These are phyloP conservation scores for Chrysanthemum makinoi DNA, from an alignment of 129 eudicot genomes.

Conservation along the genomic window DNA sequence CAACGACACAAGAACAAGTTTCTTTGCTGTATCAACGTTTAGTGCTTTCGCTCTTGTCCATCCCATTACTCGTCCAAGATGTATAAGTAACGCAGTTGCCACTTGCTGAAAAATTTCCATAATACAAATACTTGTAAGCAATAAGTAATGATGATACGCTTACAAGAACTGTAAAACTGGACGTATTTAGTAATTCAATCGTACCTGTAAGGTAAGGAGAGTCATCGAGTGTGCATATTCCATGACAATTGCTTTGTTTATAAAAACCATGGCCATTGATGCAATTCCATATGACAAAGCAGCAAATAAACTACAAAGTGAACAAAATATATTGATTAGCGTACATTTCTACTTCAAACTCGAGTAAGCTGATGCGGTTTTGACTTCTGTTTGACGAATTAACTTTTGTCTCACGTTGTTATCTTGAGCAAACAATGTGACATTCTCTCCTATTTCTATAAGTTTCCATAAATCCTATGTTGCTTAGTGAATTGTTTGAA, in stretches of 20 bases:
- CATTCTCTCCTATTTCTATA: too few relatives aligned
- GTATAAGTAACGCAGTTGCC: constrained; percentile 88
- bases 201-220: constrained; percentile 89
- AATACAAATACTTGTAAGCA: background rate
- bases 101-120: constrained; percentile 59
- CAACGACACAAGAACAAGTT: constrained; percentile 71
- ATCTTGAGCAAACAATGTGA: too few relatives aligned
- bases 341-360: background rate
- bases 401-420: too few relatives aligned
- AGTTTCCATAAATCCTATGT: too few relatives aligned
- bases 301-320: constrained; percentile 62
- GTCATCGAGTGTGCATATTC: constrained; percentile 88
- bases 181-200: background rate
- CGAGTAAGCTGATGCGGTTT: too few relatives aligned
- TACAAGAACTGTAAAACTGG: background rate
- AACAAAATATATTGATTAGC: constrained; percentile 3
- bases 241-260: constrained; percentile 92
- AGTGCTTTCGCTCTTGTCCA: constrained; percentile 74
- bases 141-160: background rate
- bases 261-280: constrained; percentile 99
- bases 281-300: constrained; percentile 90
- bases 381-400: too few relatives aligned
- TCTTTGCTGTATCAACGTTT: constrained; percentile 75
- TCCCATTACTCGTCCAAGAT: constrained; percentile 72
- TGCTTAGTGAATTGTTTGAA: too few relatives aligned